phyloP scores from a whole-genome alignment of 2,329 filamentous ascomycete genomes.

The Calonectria honghensis region DNA sequence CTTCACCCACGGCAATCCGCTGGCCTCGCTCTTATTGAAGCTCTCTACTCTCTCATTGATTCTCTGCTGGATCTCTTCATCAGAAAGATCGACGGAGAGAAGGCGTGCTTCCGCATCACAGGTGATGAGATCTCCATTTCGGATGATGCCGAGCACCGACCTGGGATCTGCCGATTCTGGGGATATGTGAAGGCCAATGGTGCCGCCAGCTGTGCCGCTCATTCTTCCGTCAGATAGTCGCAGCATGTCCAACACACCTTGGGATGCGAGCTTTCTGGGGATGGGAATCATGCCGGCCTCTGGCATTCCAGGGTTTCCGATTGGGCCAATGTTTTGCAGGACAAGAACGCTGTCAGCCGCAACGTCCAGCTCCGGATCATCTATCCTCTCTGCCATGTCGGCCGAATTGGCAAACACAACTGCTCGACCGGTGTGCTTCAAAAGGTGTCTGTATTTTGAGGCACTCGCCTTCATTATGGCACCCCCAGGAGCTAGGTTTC shows the following conservation, averaged over 20 bases:
- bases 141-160: constrained; percentile 85
- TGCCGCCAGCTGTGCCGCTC: constrained; percentile 89
- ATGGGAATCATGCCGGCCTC: constrained; percentile 81
- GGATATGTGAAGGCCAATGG: constrained; percentile 90
- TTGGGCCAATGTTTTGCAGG: constrained; percentile 90
- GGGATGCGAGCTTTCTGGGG: constrained; percentile 86
- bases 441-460: constrained; percentile 79
- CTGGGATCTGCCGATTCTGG: constrained; percentile 87
- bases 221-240: constrained; percentile 92
- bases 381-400: constrained; percentile 80
- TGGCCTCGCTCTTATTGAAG: constrained; percentile 53
- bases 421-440: constrained; percentile 67
- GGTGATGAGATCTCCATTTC: constrained; percentile 84
- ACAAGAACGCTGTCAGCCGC: constrained; percentile 78
- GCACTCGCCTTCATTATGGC: constrained; percentile 95
- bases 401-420: constrained; percentile 84
- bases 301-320: constrained; percentile 94
- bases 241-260: constrained; percentile 85
- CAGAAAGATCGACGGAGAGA: constrained; percentile 74
- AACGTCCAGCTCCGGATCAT: constrained; percentile 77
- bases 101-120: constrained; percentile 84
- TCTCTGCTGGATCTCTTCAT: constrained; percentile 80
- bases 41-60: constrained; percentile 75
- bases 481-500: constrained; percentile 88
- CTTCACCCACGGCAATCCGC: constrained; percentile 56